phyloP scores from a whole-genome alignment of 345 rosid species.

The Physaria fendleri region DNA sequence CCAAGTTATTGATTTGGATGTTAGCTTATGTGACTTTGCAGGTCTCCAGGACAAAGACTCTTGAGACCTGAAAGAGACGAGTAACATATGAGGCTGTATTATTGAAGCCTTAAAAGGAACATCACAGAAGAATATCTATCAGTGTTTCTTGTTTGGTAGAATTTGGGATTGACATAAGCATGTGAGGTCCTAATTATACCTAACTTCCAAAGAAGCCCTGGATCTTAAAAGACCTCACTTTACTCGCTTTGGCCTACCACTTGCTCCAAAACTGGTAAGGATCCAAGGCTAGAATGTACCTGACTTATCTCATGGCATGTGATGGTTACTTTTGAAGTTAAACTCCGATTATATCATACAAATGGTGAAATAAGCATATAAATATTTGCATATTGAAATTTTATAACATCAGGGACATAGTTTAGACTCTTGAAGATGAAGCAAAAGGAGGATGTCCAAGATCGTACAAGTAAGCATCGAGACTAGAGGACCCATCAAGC shows the following conservation, averaged over 20 bases:
- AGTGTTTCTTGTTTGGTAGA: slow-evolving; percentile 27
- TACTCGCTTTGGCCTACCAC: slow-evolving; percentile 23
- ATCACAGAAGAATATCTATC: slow-evolving; percentile 21
- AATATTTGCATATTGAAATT: slow-evolving; percentile 15
- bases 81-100: slow-evolving; percentile 27
- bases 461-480: slow-evolving; percentile 31
- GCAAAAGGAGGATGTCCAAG: slow-evolving; percentile 32
- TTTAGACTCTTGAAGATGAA: background rate
- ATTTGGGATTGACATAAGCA: slow-evolving; percentile 29
- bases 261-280: slow-evolving; percentile 24
- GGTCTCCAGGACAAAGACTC: slow-evolving; percentile 25
- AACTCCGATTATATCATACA: background rate
- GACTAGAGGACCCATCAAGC: slow-evolving; percentile 39
- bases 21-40: slow-evolving; percentile 33
- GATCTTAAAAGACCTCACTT: slow-evolving; percentile 11
- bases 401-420: slow-evolving; percentile 5
- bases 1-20: slow-evolving; percentile 28
- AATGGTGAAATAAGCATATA: slow-evolving; percentile 5
- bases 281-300: slow-evolving; percentile 13
- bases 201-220: slow-evolving; percentile 16
- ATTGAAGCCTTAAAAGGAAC: slow-evolving; percentile 21
- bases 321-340: background rate
- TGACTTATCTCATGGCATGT: slow-evolving; percentile 1
- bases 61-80: too few relatives aligned
- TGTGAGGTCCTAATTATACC: slow-evolving; percentile 25